These are phyloP conservation scores for Morella rubra DNA, from an alignment of 306 rosid species.

Conservation along the genomic window DNA sequence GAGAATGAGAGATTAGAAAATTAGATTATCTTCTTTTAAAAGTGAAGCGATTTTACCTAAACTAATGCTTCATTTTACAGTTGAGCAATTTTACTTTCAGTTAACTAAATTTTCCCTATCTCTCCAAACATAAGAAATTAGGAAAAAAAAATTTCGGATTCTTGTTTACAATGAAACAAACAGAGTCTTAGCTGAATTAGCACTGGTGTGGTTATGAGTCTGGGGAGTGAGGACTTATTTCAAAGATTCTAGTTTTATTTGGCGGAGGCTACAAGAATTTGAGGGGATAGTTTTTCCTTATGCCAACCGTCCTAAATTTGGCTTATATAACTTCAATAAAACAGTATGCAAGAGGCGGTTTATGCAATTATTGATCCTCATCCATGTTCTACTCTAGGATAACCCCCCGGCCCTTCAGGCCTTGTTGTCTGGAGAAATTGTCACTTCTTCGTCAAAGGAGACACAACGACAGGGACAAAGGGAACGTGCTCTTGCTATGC, in stretches of 20 bases:
- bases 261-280: neutral
- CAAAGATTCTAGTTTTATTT: neutral
- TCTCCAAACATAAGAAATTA: too few species aligned
- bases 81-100: too few species aligned
- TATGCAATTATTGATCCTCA: slow-evolving; percentile 32
- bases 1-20: too few species aligned
- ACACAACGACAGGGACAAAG: slow-evolving; percentile 78
- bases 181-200: too few species aligned
- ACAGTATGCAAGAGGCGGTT: neutral
- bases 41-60: too few species aligned
- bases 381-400: slow-evolving; percentile 56
- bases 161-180: too few species aligned
- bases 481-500: slow-evolving; percentile 92
- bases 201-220: neutral
- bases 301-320: neutral
- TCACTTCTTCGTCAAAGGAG: slow-evolving; percentile 59
- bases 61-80: too few species aligned
- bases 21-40: too few species aligned
- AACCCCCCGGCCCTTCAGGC: slow-evolving; percentile 71
- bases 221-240: neutral
- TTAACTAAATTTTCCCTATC: too few species aligned
- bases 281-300: neutral
- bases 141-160: too few species aligned
- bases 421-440: slow-evolving; percentile 66
- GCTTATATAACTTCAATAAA: neutral